Base-by-base conservation (phyloP, 345 rosid genomes). In the Zanthoxylum bungeanum region DNA sequence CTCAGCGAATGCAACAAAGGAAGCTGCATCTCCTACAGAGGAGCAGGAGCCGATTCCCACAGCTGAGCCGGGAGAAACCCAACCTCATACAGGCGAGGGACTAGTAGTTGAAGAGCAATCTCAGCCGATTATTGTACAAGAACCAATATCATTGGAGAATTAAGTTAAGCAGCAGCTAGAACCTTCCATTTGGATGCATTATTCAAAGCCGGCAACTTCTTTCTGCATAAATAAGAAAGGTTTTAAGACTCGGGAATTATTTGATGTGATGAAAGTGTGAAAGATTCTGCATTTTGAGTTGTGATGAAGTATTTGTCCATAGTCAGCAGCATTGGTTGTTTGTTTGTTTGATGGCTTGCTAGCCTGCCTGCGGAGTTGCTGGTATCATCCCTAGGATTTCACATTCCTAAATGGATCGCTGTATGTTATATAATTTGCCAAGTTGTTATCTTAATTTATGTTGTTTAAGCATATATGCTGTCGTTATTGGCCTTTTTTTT, bases 361-460 rank as follows among this genome's bases (percentile, higher is more conserved):
- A n/a, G n/a, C n/a, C n/a, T n/a, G 83, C 84, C 75, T 73, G 78
- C 36, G 42, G 65, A 80, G 70, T 78, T 72, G 83, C 76, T 73
- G 76, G 72, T 80, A 67, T 65, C 68, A 64, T 73, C 69, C 36
- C 21, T 74, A 77, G 81, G 71, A 73, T 75, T 79, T 70, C 46
- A 59, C 83, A 63, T 78, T 82, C 68, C 69, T 44, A 63, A 68
- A 82, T 74, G 78, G 70, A 74, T 72, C 80, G 57, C 60, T 71
- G 51, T 72, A 74, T 79, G 79, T 67, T 69, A 12, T n/a, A n/a
- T 70, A 67, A 28, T 73, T 59, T 59, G 66, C 67, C 52, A 27
- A 69, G 70, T 78, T 70, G 51, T 11, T 78, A 46, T 79, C 68
- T 56, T 69, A 70, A 72, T 67, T 76, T 72, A 77, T n/a, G n/a